A percentile compares a stretch with the other conserved stretches of the same genome.
These are phyloP conservation scores for Dioszegia hungarica DNA, from an alignment of 768 basidiomycete genomes.

Conservation along the genomic window DNA sequence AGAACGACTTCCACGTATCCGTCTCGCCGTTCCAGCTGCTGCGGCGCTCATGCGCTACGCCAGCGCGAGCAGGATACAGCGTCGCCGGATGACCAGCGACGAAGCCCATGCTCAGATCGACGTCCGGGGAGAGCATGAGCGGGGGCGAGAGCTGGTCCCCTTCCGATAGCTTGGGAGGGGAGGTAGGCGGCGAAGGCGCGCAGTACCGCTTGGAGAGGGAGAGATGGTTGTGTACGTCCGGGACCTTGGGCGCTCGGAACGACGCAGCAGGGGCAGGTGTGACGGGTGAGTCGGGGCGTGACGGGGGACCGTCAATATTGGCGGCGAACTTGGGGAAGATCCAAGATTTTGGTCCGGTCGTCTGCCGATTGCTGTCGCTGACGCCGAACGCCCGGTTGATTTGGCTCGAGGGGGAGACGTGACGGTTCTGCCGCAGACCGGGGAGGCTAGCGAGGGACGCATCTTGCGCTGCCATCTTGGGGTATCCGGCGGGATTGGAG, in stretches of 20 bases:
- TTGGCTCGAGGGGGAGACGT: conserved; percentile 12
- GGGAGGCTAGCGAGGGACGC: conserved; percentile 15
- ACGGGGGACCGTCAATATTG: neutral
- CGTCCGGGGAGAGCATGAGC: conserved; percentile 9
- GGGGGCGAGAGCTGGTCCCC: no score
- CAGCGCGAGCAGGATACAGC: conserved; percentile 10
- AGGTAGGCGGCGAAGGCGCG: conserved; percentile 45
- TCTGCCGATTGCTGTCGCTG: neutral
- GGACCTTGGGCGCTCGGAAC: conserved; percentile 32
- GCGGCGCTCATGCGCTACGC: conserved; percentile 30
- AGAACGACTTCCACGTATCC: conserved; percentile 33
- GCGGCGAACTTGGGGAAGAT: conserved; percentile 29
- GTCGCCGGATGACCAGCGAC: conserved; percentile 39
- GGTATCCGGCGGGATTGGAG: conserved; percentile 19
- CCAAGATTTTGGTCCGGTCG: conserved; percentile 27
- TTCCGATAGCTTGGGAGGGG: no score
- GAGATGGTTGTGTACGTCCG: conserved; percentile 42
- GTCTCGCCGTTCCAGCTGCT: conserved; percentile 43
- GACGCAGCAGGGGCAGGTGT: conserved; percentile 27
- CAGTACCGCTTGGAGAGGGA: conserved; percentile 42
- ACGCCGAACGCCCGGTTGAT: conserved; percentile 31
- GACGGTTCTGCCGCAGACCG: conserved; percentile 26
- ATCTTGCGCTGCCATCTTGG: conserved; percentile 15
- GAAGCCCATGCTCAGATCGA: conserved; percentile 18
- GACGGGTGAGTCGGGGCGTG: conserved; percentile 32